phyloP scores from a whole-genome alignment of 805 yeast species.

The Peterozyma xylosa region DNA sequence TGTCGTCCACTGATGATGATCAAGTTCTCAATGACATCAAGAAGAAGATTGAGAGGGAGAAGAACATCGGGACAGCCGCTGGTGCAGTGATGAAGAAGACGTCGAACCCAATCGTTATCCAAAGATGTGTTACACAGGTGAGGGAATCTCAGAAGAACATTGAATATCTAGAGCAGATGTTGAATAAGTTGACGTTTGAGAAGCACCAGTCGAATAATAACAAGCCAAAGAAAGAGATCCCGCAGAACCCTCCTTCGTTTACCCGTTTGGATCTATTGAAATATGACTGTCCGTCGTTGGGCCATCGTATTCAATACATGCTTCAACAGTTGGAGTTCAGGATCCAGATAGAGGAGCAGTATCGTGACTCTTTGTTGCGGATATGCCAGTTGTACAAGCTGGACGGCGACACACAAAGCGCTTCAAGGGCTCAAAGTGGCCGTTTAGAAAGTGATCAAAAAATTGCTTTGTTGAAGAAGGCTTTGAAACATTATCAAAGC shows the following conservation, averaged over 20 bases:
- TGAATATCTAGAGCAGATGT: constrained; percentile 75
- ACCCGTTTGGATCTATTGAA: constrained; percentile 77
- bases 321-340: constrained; percentile 91
- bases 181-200: constrained; percentile 49
- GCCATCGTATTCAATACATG: constrained; percentile 93
- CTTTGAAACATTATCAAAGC: constrained; percentile 82
- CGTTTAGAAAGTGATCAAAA: constrained; percentile 77
- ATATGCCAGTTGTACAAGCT: constrained; percentile 76
- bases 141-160: constrained; percentile 89
- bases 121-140: constrained; percentile 83
- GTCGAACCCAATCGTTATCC: constrained; percentile 73
- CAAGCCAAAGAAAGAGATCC: background rate
- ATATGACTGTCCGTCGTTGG: constrained; percentile 90
- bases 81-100: constrained; percentile 74
- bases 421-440: constrained; percentile 86
- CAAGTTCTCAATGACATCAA: constrained; percentile 58
- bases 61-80: constrained; percentile 83
- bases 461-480: constrained; percentile 73
- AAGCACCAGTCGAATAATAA: constrained; percentile 5
- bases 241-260: constrained; percentile 35
- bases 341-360: constrained; percentile 88
- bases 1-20: constrained; percentile 18
- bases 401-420: constrained; percentile 85
- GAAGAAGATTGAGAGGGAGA: constrained; percentile 82
- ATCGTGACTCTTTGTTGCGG: constrained; percentile 87